A percentile compares a stretch with the other conserved stretches of the same genome.
These are phyloP conservation scores for Graphilbum ipis-grandicollis DNA, from an alignment of 2,329 filamentous ascomycete species.

Conservation along the genomic window DNA sequence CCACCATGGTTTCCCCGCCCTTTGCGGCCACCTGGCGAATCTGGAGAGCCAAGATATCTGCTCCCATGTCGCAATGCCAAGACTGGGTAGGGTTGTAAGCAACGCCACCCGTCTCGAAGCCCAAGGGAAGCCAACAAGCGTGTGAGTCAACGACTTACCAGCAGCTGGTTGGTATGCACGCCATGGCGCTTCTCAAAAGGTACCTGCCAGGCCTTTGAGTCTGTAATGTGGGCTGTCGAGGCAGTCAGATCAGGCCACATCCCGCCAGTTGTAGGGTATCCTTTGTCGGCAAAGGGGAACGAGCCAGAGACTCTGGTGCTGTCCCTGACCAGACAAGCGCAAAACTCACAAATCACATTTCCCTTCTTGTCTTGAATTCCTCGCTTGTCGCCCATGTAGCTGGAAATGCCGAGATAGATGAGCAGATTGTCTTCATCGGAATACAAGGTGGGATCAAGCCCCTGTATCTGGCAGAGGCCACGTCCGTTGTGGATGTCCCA, in stretches of 20 bases:
- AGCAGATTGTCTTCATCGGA: constrained; percentile 34
- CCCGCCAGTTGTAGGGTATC: too few relatives aligned
- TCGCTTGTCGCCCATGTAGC: constrained; percentile 35
- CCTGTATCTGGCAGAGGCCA: constrained; percentile 37
- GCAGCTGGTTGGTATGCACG: constrained; percentile 27
- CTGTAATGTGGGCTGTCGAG: constrained; percentile 27
- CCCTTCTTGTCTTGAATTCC: constrained; percentile 31
- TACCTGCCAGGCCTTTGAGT: constrained; percentile 26
- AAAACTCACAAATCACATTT: constrained; percentile 25
- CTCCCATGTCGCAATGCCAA: constrained; percentile 35
- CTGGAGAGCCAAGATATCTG: constrained; percentile 29
- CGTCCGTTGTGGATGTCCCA: constrained; percentile 20
- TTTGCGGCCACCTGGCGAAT: constrained; percentile 23
- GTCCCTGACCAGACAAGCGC: neutral
- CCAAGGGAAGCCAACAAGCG: neutral
- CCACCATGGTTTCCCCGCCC: constrained; percentile 28
- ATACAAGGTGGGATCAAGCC: constrained; percentile 29
- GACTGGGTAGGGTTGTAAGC: constrained; percentile 15
- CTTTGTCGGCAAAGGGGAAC: too few relatives aligned
- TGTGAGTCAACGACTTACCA: too few relatives aligned
- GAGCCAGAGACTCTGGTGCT: too few relatives aligned
- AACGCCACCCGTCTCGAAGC: too few relatives aligned
- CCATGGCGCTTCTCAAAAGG: constrained; percentile 27
- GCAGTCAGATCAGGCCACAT: too few relatives aligned
- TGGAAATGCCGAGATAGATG: constrained; percentile 38